phyloP scores from a whole-genome alignment of 441 rosid genomes.

The Eruca vesicaria region DNA sequence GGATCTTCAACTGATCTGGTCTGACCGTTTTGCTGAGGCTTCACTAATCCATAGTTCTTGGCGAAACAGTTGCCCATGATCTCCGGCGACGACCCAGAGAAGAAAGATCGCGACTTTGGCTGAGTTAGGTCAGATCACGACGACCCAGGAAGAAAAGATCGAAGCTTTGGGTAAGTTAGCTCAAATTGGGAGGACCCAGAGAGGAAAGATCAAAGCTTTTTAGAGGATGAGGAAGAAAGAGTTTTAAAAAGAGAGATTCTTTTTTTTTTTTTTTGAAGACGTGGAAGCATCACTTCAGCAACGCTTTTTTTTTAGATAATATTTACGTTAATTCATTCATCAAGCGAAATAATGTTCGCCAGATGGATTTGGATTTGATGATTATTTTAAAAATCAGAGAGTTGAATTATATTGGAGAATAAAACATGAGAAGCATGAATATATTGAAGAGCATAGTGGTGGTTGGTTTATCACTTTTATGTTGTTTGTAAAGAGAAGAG shows the following conservation, averaged over 20 bases:
- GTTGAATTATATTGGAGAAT: conserved; percentile 19
- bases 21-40: conserved; percentile 42
- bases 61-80: conserved; percentile 67
- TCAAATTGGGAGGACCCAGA: conserved; percentile 13
- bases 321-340: conserved; percentile 18
- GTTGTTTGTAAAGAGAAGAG: not conserved
- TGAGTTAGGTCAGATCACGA: conserved; percentile 8
- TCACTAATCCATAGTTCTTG: conserved; percentile 40
- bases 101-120: conserved; percentile 10
- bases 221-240: not conserved
- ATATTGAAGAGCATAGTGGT: conserved; percentile 6
- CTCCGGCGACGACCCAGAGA: conserved; percentile 5
- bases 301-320: conserved; percentile 23
- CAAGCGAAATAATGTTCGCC: conserved; percentile 24
- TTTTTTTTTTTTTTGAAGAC: conserved; percentile 31
- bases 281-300: conserved; percentile 41
- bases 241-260: conserved; percentile 8
- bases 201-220: not conserved
- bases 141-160: conserved; percentile 5
- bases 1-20: conserved; percentile 45
- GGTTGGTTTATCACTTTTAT: not conserved
- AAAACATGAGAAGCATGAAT: conserved; percentile 34
- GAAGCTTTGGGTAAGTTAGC: not conserved
- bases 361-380: conserved; percentile 12
- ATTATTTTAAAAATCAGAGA: not conserved